Base-by-base conservation (phyloP, 306 rosid species). In the Sphenostylis stenocarpa region DNA sequence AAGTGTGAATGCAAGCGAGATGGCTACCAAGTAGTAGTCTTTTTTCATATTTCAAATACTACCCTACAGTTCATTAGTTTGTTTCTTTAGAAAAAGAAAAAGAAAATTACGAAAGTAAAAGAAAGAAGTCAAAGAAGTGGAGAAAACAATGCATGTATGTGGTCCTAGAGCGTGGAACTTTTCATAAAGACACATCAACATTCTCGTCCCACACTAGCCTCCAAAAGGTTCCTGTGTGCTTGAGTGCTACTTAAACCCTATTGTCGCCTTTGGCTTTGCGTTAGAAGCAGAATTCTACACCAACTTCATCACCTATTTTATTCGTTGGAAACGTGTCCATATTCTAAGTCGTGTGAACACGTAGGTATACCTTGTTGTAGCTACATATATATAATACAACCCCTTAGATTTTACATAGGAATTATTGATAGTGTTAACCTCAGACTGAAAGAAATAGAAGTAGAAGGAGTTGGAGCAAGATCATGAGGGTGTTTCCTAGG, bases 401-500 rank as follows among this genome's bases (percentile, higher is more conserved):
- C 14, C 62, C 3, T 51, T 17, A 20, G 47, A 41, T 3, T 12
- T 41, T 41, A 41, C 7, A 21, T 3, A 43, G 1, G 4, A 4
- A 28, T 60, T 55, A 5, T 3, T 55, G 24, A 29, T 26, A 38
- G 26, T 71, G 49, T 51, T 72, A n/a, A 38, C 7, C 49, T 10
- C 31, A 10, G 45, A 1, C 34, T 1, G 7, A 79, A 38, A 12
- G 11, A 38, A 8, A 38, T 38, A 36, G 17, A 62, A 62, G 21
- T 44, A 33, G 21, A 24, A 19, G 4, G 29, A 57, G 34, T 21
- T 55, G 13, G 7, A 62, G 57, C 41, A 36, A 81, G 24, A 79
- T 34, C 62, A 72, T 77, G 67, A 85, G 39, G 86, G 75, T 88
- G 77, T 85, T 80, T 81, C 67, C 78, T 1, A 80, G 87, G 81